Conservation (phyloP, 805 yeast species). For the Kuraishia borneana region DNA sequence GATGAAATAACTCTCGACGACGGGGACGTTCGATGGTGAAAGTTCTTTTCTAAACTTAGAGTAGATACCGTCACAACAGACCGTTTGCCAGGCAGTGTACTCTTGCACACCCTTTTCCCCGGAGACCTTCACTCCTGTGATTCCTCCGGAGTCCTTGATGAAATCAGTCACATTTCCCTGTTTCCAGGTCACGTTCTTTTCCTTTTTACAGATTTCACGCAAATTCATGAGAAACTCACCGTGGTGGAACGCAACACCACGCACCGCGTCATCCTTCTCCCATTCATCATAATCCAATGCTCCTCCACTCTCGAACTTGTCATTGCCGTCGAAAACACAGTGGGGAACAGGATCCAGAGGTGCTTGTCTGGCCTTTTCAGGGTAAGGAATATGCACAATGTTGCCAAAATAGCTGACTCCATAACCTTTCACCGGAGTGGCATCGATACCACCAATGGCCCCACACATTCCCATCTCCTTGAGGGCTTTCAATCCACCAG, state of each 20-base stretch:
- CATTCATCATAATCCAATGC: slow-evolving; percentile 35
- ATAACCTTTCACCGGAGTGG: slow-evolving; percentile 72
- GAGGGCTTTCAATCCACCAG: slow-evolving; percentile 86
- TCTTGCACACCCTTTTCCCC: slow-evolving; percentile 27
- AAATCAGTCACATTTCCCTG: slow-evolving; percentile 78
- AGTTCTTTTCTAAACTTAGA: slow-evolving; percentile 81
- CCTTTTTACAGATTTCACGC: slow-evolving; percentile 54
- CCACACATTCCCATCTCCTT: slow-evolving; percentile 73
- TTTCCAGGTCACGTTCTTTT: slow-evolving; percentile 63
- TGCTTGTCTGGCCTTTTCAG: slow-evolving; percentile 42
- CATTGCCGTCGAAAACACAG: slow-evolving; percentile 46
- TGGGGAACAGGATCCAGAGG: slow-evolving; percentile 39
- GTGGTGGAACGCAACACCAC: slow-evolving; percentile 88
- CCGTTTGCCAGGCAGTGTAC: slow-evolving; percentile 52
- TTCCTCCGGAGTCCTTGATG: slow-evolving; percentile 39
- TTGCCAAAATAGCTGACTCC: slow-evolving; percentile 58
- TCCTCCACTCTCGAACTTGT: slow-evolving; percentile 32
- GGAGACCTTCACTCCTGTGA: slow-evolving; percentile 63
- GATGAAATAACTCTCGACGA: slow-evolving; percentile 72
- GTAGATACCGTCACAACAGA: slow-evolving; percentile 88
- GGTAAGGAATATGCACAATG: slow-evolving; percentile 55
- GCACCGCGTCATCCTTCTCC: slow-evolving; percentile 44
- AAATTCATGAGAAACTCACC: slow-evolving; percentile 78
- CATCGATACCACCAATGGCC: slow-evolving; percentile 66
- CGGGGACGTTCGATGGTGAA: slow-evolving; percentile 48